Evolutionary conservation across 176 grass and related monocot species (phyloP).

Genomic region (Aegilops speltoides): DNA sequence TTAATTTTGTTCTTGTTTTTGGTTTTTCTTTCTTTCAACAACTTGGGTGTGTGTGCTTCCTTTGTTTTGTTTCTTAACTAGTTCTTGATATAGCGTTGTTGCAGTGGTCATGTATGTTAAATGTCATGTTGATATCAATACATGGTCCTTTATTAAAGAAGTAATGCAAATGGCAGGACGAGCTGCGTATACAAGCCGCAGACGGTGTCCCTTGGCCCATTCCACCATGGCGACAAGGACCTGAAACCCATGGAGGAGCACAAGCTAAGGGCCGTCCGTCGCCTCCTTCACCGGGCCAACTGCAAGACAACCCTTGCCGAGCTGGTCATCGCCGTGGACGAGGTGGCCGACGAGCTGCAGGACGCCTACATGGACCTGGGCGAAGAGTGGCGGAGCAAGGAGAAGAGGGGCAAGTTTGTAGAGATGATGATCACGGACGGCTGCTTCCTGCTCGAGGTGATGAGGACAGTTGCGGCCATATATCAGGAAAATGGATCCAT

Average conservation of each 20-base stretch:
- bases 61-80: too few relatives aligned
- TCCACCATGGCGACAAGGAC: constrained; percentile 38
- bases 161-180: too few relatives aligned
- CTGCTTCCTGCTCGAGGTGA: constrained; percentile 75
- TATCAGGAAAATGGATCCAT: not conserved
- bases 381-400: not conserved
- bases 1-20: too few relatives aligned
- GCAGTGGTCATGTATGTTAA: too few relatives aligned
- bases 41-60: too few relatives aligned
- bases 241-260: constrained; percentile 62
- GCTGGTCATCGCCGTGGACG: constrained; percentile 29
- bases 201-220: constrained; percentile 63
- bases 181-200: constrained; percentile 32
- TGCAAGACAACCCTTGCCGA: not conserved
- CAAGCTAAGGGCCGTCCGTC: constrained; percentile 53
- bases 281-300: constrained; percentile 32
- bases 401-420: constrained; percentile 26
- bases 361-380: constrained; percentile 27
- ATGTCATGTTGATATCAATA: too few relatives aligned
- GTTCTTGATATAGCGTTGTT: too few relatives aligned
- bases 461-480: not conserved
- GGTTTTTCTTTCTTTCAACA: too few relatives aligned
- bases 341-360: constrained; percentile 16
- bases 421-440: constrained; percentile 56
- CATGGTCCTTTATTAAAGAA: too few relatives aligned